Conservation (phyloP, 2,329 filamentous ascomycete genomes). For the Pseudopithomyces chartarum region DNA sequence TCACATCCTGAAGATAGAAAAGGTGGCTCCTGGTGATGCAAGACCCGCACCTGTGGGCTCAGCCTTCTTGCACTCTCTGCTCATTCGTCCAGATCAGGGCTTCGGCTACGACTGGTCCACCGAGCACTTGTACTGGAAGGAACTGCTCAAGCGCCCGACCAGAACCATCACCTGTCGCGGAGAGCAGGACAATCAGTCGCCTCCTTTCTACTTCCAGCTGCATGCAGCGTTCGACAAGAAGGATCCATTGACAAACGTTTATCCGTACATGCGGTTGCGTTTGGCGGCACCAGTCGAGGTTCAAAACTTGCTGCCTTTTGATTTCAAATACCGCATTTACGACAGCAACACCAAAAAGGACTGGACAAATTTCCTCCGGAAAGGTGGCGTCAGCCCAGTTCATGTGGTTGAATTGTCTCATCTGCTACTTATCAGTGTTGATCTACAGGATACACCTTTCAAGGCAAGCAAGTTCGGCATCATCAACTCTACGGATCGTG, state of each 20-base stretch:
- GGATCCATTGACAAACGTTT: slow-evolving; percentile 81
- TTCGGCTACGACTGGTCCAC: slow-evolving; percentile 97
- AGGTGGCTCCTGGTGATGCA: slow-evolving; percentile 89
- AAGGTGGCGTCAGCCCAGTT: slow-evolving; percentile 94
- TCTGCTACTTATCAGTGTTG: slow-evolving; percentile 86
- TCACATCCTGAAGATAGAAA: slow-evolving; percentile 94
- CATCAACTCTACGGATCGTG: slow-evolving; percentile 85
- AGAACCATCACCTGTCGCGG: slow-evolving; percentile 87
- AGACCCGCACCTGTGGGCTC: slow-evolving; percentile 91
- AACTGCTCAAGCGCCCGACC: slow-evolving; percentile 82
- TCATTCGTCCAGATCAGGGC: slow-evolving; percentile 89
- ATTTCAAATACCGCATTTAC: slow-evolving; percentile 99
- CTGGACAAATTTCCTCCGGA: slow-evolving; percentile 97
- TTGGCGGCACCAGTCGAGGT: slow-evolving; percentile 91
- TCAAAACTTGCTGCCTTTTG: slow-evolving; percentile 92
- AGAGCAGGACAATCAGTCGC: slow-evolving; percentile 75
- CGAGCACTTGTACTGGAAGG: slow-evolving; percentile 90
- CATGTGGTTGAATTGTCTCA: slow-evolving; percentile 97
- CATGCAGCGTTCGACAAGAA: slow-evolving; percentile 83
- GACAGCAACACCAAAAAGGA: slow-evolving; percentile 99
- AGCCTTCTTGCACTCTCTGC: slow-evolving; percentile 83
- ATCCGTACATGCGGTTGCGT: slow-evolving; percentile 93
- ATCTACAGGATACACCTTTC: slow-evolving; percentile 95
- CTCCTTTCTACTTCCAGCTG: slow-evolving; percentile 95
- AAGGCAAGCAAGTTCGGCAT: slow-evolving; percentile 96